phyloP scores from a whole-genome alignment of 2,329 filamentous ascomycete species.

The Botryotinia globosa region DNA sequence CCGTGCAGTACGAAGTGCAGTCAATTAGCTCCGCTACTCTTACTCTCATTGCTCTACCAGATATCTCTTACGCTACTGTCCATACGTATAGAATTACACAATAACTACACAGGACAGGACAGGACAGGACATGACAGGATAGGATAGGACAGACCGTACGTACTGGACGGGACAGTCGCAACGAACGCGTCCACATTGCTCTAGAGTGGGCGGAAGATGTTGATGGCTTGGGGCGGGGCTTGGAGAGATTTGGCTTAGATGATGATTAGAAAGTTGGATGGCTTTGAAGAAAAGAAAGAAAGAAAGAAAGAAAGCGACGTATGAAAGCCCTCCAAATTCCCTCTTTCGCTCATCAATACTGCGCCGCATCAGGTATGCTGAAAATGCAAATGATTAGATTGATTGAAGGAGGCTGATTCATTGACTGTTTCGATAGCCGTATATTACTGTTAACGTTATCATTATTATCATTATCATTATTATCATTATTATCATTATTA shows the following conservation, averaged over 20 bases:
- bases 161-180: background rate
- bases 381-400: background rate
- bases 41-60: background rate
- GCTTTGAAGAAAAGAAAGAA: constrained; percentile 5
- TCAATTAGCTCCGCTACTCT: background rate
- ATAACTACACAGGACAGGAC: background rate
- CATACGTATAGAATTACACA: background rate
- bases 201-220: constrained; percentile 1
- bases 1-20: background rate
- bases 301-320: constrained; percentile 1
- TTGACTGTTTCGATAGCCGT: background rate
- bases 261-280: constrained; percentile 1
- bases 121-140: background rate
- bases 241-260: constrained; percentile 5
- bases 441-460: background rate
- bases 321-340: constrained; percentile 4
- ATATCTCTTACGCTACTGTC: background rate
- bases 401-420: constrained; percentile 3
- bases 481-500: too few relatives aligned
- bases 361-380: constrained; percentile 15
- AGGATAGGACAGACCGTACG: background rate
- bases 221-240: constrained; percentile 5
- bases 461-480: background rate
- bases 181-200: background rate
- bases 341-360: background rate